phyloP scores from a whole-genome alignment of 2,329 filamentous ascomycete species.

The Mollisia scopiformis region DNA sequence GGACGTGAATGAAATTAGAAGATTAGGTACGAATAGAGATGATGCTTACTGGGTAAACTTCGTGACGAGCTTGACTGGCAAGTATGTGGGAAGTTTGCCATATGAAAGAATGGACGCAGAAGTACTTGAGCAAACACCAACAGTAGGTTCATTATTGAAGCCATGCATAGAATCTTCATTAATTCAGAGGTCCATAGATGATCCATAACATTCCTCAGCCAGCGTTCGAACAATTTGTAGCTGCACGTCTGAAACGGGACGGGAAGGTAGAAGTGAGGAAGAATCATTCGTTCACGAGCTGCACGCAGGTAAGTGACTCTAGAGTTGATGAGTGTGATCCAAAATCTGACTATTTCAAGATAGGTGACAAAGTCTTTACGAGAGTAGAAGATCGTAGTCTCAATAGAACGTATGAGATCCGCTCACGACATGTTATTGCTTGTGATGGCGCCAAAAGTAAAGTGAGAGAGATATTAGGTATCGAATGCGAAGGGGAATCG shows the following conservation, averaged over 20 bases:
- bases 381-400: conserved; percentile 36
- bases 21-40: conserved; percentile 33
- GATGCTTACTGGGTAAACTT: conserved; percentile 47
- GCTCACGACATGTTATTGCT: conserved; percentile 41
- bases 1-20: conserved; percentile 33
- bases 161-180: neutral
- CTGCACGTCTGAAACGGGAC: conserved; percentile 30
- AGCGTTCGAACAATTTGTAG: conserved; percentile 42
- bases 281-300: conserved; percentile 38
- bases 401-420: conserved; percentile 31
- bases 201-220: conserved; percentile 48
- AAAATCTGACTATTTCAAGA: conserved; percentile 12
- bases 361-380: conserved; percentile 31
- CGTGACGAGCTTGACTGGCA: conserved; percentile 41
- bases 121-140: conserved; percentile 41
- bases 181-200: conserved; percentile 33
- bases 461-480: conserved; percentile 32
- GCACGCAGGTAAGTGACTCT: conserved; percentile 36
- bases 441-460: conserved; percentile 40
- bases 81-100: conserved; percentile 41
- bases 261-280: conserved; percentile 37
- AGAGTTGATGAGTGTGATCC: neutral
- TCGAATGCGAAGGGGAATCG: conserved; percentile 45
- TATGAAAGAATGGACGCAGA: conserved; percentile 38
- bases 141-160: conserved; percentile 24